These are phyloP conservation scores for Phytophthora fragariaefolia DNA, from an alignment of 352 stramenopile genomes.

Conservation along the genomic window DNA sequence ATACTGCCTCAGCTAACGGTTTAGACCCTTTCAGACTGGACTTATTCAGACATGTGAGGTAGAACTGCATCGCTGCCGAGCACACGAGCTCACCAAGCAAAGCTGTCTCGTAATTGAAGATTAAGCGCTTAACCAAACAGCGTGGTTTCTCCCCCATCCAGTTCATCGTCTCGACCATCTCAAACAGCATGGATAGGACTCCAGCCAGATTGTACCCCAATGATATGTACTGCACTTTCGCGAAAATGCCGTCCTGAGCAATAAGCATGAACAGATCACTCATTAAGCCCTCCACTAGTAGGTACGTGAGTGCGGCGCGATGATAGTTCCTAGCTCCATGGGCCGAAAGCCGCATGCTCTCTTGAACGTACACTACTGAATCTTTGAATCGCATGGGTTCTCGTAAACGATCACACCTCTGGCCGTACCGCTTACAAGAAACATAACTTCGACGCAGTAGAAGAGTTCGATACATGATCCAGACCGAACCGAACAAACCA, in stretches of 20 bases:
- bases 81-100: conserved; percentile 31
- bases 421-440: conserved; percentile 26
- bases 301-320: conserved; percentile 24
- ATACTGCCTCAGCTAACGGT: conserved; percentile 22
- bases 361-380: conserved; percentile 33
- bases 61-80: conserved; percentile 33
- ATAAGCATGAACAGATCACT: conserved; percentile 42
- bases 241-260: conserved; percentile 35
- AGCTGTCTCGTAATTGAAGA: conserved; percentile 42
- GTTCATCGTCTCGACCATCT: conserved; percentile 35
- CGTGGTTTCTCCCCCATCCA: conserved; percentile 28
- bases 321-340: conserved; percentile 37
- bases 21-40: conserved; percentile 27
- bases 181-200: conserved; percentile 37
- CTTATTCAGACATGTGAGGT: conserved; percentile 34
- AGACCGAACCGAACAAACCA: conserved; percentile 26
- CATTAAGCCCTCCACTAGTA: conserved; percentile 40
- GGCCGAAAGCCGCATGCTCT: conserved; percentile 34
- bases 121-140: conserved; percentile 32
- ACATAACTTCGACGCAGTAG: conserved; percentile 33
- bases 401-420: conserved; percentile 24
- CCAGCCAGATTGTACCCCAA: conserved; percentile 40
- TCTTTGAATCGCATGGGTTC: conserved; percentile 31
- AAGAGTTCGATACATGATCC: conserved; percentile 34
- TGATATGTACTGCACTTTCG: conserved; percentile 43